These are phyloP conservation scores for Cardiospermum halicacabum DNA, from an alignment of 345 rosid species.

Conservation along the genomic window DNA sequence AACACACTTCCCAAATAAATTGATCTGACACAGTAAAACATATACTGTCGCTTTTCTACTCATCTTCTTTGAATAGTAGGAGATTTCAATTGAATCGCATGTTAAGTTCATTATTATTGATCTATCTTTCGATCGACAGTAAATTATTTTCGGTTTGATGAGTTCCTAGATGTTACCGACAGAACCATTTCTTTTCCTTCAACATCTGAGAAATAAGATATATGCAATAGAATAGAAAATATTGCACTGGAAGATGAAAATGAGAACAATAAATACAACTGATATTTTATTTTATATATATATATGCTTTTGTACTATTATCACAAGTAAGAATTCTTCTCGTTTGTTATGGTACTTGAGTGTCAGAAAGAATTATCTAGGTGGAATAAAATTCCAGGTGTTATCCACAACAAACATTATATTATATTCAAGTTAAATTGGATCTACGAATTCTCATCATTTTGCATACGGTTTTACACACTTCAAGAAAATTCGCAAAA, in stretches of 20 bases:
- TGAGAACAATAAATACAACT: background rate
- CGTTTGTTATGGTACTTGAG: background rate
- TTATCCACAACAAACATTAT: no score
- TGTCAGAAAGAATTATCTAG: background rate
- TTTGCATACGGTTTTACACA: no score
- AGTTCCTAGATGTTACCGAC: background rate
- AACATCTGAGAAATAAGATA: background rate
- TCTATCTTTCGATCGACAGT: background rate
- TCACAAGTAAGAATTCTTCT: background rate
- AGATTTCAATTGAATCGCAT: background rate
- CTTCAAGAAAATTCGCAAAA: background rate
- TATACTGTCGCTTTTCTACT: background rate
- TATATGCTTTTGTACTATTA: background rate
- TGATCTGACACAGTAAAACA: slow-evolving; percentile 3
- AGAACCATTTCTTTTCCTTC: background rate
- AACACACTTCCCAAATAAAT: background rate
- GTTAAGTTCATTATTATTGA: background rate
- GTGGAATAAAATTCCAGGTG: no score
- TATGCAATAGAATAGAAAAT: background rate
- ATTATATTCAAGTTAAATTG: no score
- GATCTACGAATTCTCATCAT: no score
- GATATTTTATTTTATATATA: no score
- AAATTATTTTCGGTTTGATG: background rate
- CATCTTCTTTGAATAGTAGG: background rate
- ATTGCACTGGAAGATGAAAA: background rate